Conservation (phyloP, 2,329 filamentous ascomycete genomes). For the Fusarium continuum region DNA sequence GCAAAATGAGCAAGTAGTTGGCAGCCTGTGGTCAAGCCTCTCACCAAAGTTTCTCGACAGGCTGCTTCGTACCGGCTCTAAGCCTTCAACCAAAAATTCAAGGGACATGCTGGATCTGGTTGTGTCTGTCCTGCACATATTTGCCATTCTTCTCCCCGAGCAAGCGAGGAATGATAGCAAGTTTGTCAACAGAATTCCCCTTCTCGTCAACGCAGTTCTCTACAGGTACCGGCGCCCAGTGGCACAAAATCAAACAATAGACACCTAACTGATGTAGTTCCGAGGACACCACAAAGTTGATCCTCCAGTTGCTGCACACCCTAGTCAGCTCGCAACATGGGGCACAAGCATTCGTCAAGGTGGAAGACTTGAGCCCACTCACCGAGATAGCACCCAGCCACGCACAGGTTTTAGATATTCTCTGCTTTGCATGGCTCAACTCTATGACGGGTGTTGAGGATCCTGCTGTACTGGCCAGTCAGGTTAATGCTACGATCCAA, state of each 20-base stretch:
- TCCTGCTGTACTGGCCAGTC: conserved; percentile 45
- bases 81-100: conserved; percentile 54
- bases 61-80: conserved; percentile 64
- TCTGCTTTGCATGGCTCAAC: conserved; percentile 67
- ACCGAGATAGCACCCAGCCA: conserved; percentile 66
- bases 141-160: conserved; percentile 65
- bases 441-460: conserved; percentile 49
- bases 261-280: conserved; percentile 52
- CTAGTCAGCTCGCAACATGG: conserved; percentile 64
- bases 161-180: conserved; percentile 54
- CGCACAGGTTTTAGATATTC: conserved; percentile 62
- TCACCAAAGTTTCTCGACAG: conserved; percentile 71
- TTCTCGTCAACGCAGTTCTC: conserved; percentile 62
- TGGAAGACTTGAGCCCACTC: conserved; percentile 64
- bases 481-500: conserved; percentile 59
- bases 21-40: conserved; percentile 67
- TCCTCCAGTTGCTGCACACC: conserved; percentile 66
- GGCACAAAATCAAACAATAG: neutral
- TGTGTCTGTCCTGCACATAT: conserved; percentile 70
- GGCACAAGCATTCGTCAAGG: conserved; percentile 56
- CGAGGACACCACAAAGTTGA: conserved; percentile 59
- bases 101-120: conserved; percentile 71
- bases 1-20: conserved; percentile 56
- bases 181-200: conserved; percentile 62
- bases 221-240: conserved; percentile 57